Evolutionary conservation across 1,139 yeast genomes (phyloP), one percentile per base, ranked within the genome.

Genomic region (Sugiyamaella sp.): DNA sequence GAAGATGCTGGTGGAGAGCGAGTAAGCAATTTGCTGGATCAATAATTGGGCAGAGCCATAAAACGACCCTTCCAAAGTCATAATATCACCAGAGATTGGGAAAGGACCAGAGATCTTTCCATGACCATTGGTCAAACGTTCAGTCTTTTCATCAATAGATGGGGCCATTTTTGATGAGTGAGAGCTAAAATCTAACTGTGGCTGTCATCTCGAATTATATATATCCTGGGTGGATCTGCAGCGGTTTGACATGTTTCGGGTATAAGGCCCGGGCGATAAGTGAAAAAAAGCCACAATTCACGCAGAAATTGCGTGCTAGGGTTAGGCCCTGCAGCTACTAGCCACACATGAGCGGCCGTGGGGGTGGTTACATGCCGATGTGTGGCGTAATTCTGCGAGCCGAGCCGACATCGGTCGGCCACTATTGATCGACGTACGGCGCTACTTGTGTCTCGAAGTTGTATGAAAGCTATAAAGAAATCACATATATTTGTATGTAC

Each of bases 21-120:
- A 74, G 68, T 85, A 88, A 38, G 86, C 73, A 4, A 86, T 78
- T 60, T 87, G 87, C 64, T 82, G 79, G 57, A 88, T 79, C 45
- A 87, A 73, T 49, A 82, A 76, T 61, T 77, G 76, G n/a, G 88
- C 82, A n/a, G 89, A 79, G 45, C 63, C 60, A 48, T 66, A 65
- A 16, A 63, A 49, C 8, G 66, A 57, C 0, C 69, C 67, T 19
- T 57, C 41, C 27, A 63, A 43, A n/a, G 65, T 53, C 19, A 58
- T 55, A 25, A 65, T 49, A 44, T 65, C 66, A 2, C 57, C 57
- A 19, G 68, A 51, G 17, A 56, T 49, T 4, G 55, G 54, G 40
- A 56, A 53, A 21, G 56, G 56, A n/a, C 55, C 52, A 9, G 45
- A 33, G 22, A 41, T 41, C 16, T 25, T 32, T 12, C 44, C 48